Base-by-base conservation (phyloP, 2,329 filamentous ascomycete genomes). In the Alternaria burnsii region DNA sequence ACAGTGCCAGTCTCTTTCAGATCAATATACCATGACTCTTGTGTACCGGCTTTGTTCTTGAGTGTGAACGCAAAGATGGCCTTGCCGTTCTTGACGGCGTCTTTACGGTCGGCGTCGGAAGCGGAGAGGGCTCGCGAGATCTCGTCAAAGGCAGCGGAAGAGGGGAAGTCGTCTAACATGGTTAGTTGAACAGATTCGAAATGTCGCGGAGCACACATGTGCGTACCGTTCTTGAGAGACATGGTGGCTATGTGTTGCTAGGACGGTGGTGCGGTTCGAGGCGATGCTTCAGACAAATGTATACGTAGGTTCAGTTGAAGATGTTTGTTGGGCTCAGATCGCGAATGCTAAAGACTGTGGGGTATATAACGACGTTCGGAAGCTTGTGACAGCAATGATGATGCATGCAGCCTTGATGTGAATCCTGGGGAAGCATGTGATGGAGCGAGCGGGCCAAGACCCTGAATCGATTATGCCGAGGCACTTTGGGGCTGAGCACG, bases 11-110 rank as follows among this genome's bases (percentile, higher is more conserved):
- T 91, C 75, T 96, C 87, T 86, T 97, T 97, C 64, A 99, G 88
- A 79, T 99, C 95, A 71, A 99, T 92, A 83, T 96, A 88, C 95
- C 95, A 99, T 82, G 88, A 91, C 74, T 92, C 89, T 60, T 89
- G 89, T 79, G 94, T 87, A 72, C 92, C 93, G 24, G 85, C 85
- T 59, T 84, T 81, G 86, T 99, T 99, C 86, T 97, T 98, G 69
- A 99, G 84, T 55, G 88, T 93, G 83, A 99, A 98, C 62, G 90
- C 90, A 79, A 97, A 97, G 79, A 98, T 84, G 62, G 91, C 93
- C 73, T 90, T 90, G 76, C 89, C 94, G 78, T 93, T 88, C 82
- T 96, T 94, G 80, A 98, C 90, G 70, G 94, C 94, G 68, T 93
- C 89, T 83, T 96, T 91, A 82, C 89, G 89, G 74, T 93, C 91